Conservation (phyloP, 2,329 filamentous ascomycete genomes). For the Ophiostoma sp. region DNA sequence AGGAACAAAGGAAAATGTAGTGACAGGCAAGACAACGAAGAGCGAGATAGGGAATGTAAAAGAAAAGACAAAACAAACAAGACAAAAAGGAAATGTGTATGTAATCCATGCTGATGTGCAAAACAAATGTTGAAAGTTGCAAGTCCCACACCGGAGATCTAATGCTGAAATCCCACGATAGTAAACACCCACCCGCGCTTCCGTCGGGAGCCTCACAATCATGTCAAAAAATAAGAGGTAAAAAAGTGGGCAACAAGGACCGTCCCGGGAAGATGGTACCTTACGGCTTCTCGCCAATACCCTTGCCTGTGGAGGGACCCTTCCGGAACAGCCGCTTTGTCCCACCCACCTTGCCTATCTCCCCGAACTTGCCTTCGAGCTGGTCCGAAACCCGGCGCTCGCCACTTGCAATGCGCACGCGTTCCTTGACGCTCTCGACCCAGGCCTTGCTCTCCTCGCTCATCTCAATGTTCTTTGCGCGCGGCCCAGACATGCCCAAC, state of each 20-base stretch:
- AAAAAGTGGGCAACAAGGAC: not conserved
- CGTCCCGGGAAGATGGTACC: not conserved
- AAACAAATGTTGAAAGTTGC: not conserved
- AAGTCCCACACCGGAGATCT: not conserved
- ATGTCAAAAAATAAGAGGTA: not conserved
- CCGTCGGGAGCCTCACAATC: not conserved
- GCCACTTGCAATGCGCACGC: slow-evolving; percentile 69
- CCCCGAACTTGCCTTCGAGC: slow-evolving; percentile 57
- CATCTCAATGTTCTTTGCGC: slow-evolving; percentile 63
- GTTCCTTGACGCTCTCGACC: slow-evolving; percentile 81
- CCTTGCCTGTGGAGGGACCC: slow-evolving; percentile 13
- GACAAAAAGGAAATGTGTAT: slow-evolving; percentile 9
- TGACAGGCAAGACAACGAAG: not conserved
- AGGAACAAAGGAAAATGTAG: slow-evolving; percentile 6
- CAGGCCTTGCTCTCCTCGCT: slow-evolving; percentile 74
- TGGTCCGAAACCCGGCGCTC: slow-evolving; percentile 46
- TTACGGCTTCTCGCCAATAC: not conserved
- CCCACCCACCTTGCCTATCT: slow-evolving; percentile 69
- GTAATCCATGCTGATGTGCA: slow-evolving; percentile 14
- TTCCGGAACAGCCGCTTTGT: slow-evolving; percentile 69
- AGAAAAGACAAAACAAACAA: not conserved
- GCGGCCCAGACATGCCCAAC: slow-evolving; percentile 71
- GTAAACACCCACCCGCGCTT: not conserved
- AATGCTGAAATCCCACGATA: slow-evolving; percentile 1
- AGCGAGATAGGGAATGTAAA: not conserved